These are phyloP conservation scores for Lentinula edodes DNA, from an alignment of 768 basidiomycete species.

Conservation along the genomic window DNA sequence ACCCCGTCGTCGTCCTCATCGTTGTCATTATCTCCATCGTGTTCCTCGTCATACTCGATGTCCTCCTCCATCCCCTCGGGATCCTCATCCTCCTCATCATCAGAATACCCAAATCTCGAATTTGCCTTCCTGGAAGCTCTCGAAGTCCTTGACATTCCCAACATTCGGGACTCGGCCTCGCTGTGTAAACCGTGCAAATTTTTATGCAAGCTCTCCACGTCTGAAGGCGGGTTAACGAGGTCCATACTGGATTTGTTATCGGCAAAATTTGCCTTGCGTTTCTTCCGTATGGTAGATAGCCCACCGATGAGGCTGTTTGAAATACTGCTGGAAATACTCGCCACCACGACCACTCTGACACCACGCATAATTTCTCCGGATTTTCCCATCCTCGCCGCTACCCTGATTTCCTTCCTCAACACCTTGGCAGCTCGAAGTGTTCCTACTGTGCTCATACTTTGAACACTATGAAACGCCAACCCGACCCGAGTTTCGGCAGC, in stretches of 20 bases:
- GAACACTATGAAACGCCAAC: slow-evolving; percentile 60
- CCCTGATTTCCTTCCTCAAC: slow-evolving; percentile 64
- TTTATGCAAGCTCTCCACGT: background rate
- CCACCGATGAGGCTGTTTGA: background rate
- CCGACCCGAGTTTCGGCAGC: slow-evolving; percentile 49
- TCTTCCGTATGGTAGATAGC: too few relatives aligned
- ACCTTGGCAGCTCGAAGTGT: slow-evolving; percentile 70
- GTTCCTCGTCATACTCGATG: slow-evolving; percentile 28
- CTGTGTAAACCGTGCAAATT: background rate
- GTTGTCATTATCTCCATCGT: slow-evolving; percentile 12
- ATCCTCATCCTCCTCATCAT: slow-evolving; percentile 24
- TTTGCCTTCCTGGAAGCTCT: slow-evolving; percentile 15
- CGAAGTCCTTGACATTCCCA: slow-evolving; percentile 12
- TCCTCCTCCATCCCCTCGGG: slow-evolving; percentile 40
- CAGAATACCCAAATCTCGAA: slow-evolving; percentile 14
- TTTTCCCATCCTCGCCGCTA: slow-evolving; percentile 49
- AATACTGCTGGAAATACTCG: too few relatives aligned
- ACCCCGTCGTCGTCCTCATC: slow-evolving; percentile 19
- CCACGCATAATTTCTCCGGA: slow-evolving; percentile 52
- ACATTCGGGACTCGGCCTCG: background rate
- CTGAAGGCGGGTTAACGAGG: background rate
- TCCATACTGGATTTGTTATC: background rate
- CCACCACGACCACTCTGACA: slow-evolving; percentile 64
- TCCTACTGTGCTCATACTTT: slow-evolving; percentile 72
- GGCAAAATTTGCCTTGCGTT: too few relatives aligned